These are phyloP conservation scores for Rhizophagus clarus DNA, from an alignment of 192 early-diverging fungal genomes.

Conservation along the genomic window DNA sequence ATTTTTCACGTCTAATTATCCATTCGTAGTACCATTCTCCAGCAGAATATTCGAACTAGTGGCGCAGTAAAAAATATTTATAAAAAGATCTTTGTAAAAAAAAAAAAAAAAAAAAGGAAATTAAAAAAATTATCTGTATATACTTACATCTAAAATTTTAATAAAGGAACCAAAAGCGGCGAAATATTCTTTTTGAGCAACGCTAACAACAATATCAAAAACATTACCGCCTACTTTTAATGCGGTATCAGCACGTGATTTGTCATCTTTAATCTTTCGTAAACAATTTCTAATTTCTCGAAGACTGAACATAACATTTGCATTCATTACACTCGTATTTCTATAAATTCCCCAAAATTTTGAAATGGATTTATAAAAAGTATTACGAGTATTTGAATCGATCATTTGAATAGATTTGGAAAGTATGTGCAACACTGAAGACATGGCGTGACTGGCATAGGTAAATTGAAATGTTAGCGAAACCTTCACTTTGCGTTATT, in stretches of 20 bases:
- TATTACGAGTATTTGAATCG: neutral
- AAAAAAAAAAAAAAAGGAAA: no score
- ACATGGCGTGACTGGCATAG: neutral
- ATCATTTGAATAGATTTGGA: neutral
- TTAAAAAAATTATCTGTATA: no score
- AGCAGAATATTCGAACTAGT: neutral
- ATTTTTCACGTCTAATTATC: neutral
- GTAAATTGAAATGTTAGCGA: neutral
- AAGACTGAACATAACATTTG: neutral
- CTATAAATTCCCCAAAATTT: neutral
- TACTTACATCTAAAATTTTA: no score
- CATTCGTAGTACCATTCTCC: constrained; percentile 15
- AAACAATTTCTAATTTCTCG: constrained; percentile 13
- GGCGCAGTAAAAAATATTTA: no score
- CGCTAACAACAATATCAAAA: no score
- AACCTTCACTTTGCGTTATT: no score
- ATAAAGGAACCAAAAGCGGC: no score
- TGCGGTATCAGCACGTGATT: neutral
- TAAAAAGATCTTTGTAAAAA: neutral
- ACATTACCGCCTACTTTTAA: neutral
- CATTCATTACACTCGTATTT: neutral
- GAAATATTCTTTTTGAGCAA: no score
- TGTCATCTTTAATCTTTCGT: neutral
- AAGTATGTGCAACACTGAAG: neutral
- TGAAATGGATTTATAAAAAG: neutral